Base-by-base conservation (phyloP, 306 rosid species). In the Alnus glutinosa region DNA sequence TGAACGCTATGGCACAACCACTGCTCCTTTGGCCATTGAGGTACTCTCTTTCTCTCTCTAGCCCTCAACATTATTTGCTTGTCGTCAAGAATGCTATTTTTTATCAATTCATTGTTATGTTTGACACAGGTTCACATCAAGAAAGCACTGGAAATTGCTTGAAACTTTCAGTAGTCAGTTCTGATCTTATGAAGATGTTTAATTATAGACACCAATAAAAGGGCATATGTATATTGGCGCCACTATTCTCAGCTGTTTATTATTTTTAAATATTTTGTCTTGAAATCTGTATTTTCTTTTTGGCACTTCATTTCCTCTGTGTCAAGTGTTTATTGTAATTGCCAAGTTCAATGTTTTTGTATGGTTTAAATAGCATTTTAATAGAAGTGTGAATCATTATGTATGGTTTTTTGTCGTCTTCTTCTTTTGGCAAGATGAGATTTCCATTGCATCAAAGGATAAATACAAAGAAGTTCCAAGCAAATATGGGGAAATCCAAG, bases 111-210 rank as follows among this genome's bases (percentile, higher is more conserved):
- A 36, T 75, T 64, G 18, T 37, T 50, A 39, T 79, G 55, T 82
- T 74, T 78, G 72, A 74, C 84, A 30, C 86, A 94, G 98, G 78
- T 5, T 42, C 97, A 93, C 80, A 86, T 95, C 85, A 90, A 91
- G 89, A 91, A 89, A 82, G 98, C 96, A 8, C 79, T 96, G 79
- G 89, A 89, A 85, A 85, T 76, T 67, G 93, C 55, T 55, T 89
- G 89, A 91, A 75, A 64, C 77, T 58, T 75, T 42, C 23, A 18
- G 34, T 63, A 57, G 58, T 57, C 74, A 69, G 63, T 70, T 73
- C 34, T 39, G 78, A 42, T 37, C 15, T 39, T 11, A 47, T 19
- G 74, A 55, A 42, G 36, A 63, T 37, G 18, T 54, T 55, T 73
- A 46, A 67, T 47, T n/a, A 55, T 64, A 44, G 50, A n/a, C 50